These are phyloP conservation scores for Paspalum notatum DNA, from an alignment of 176 grass and related monocot species.

Conservation along the genomic window DNA sequence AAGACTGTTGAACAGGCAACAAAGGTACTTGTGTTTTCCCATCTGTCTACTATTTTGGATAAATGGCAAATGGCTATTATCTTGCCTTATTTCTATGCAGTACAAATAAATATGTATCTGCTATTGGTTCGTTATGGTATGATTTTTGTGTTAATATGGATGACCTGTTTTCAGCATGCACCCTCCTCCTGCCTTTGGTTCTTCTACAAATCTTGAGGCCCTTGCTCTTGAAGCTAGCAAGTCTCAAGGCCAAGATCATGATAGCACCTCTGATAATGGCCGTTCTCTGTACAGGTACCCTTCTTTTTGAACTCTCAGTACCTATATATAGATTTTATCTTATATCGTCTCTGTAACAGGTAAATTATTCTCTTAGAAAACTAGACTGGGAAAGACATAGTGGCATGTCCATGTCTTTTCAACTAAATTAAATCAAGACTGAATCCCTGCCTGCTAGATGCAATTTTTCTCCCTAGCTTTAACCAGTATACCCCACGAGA, in stretches of 20 bases:
- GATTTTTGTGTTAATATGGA: slow-evolving; percentile 35
- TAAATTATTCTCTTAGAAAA: no score
- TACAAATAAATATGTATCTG: slow-evolving; percentile 17
- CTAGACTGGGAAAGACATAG: not conserved
- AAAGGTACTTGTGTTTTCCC: slow-evolving; percentile 60
- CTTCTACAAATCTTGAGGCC: slow-evolving; percentile 87
- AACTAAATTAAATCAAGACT: not conserved
- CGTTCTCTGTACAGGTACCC: slow-evolving; percentile 63
- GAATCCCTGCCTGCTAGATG: not conserved
- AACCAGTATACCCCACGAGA: not conserved
- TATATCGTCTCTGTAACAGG: no score
- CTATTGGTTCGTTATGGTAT: not conserved
- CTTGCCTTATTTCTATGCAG: not conserved
- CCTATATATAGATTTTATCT: slow-evolving; percentile 4
- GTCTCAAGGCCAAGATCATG: slow-evolving; percentile 58
- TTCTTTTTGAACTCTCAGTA: not conserved
- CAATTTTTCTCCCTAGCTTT: not conserved
- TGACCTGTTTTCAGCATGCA: slow-evolving; percentile 60
- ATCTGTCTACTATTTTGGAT: slow-evolving; percentile 27
- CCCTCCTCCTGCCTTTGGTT: slow-evolving; percentile 94
- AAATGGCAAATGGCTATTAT: slow-evolving; percentile 6
- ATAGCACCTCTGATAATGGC: slow-evolving; percentile 62
- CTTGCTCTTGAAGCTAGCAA: slow-evolving; percentile 79
- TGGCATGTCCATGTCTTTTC: not conserved
- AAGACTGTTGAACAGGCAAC: slow-evolving; percentile 61